Percentiles rank a stretch among this genome's conserved stretches.
Evolutionary conservation across 192 early-diverging fungal species (phyloP).

Genomic region (Podila horticola): DNA sequence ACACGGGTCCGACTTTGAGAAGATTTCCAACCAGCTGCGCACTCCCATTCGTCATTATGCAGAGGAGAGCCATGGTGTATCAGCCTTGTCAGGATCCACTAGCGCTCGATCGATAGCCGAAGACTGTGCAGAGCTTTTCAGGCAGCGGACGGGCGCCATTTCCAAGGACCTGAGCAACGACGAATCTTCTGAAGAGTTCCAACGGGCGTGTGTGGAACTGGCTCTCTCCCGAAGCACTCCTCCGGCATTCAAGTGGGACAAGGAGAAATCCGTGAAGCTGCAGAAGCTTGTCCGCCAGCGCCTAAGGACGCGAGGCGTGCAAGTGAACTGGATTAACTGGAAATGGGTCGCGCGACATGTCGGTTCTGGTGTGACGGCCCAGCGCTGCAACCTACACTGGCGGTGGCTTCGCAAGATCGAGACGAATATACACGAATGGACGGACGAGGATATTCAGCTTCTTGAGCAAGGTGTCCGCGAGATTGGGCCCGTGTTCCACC

Average conservation of each 20-base stretch:
- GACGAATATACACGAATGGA: slow-evolving; percentile 14
- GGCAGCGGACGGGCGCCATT: background rate
- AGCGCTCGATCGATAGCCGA: background rate
- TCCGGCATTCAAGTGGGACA: slow-evolving; percentile 30
- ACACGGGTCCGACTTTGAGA: slow-evolving; percentile 21
- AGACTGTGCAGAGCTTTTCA: slow-evolving; percentile 31
- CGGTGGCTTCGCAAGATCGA: slow-evolving; percentile 14
- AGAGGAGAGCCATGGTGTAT: background rate
- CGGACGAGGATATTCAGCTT: slow-evolving; percentile 18
- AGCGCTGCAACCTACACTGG: slow-evolving; percentile 37
- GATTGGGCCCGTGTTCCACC: slow-evolving; percentile 21
- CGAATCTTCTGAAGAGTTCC: slow-evolving; percentile 4
- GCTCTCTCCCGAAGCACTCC: slow-evolving; percentile 14
- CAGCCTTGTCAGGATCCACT: background rate
- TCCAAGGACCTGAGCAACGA: background rate
- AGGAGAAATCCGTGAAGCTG: slow-evolving; percentile 33
- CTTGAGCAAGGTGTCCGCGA: slow-evolving; percentile 42
- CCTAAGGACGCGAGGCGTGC: slow-evolving; percentile 31
- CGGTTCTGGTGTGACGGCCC: slow-evolving; percentile 17
- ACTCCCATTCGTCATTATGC: too few species aligned
- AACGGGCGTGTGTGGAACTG: slow-evolving; percentile 20
- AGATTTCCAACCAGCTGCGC: slow-evolving; percentile 10
- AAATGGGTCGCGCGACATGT: slow-evolving; percentile 46
- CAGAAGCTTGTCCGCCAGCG: slow-evolving; percentile 40
- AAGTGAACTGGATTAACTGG: slow-evolving; percentile 49